These are phyloP conservation scores for Sporothrix brunneoviolacea DNA, from an alignment of 2,329 filamentous ascomycete genomes.

Conservation along the genomic window DNA sequence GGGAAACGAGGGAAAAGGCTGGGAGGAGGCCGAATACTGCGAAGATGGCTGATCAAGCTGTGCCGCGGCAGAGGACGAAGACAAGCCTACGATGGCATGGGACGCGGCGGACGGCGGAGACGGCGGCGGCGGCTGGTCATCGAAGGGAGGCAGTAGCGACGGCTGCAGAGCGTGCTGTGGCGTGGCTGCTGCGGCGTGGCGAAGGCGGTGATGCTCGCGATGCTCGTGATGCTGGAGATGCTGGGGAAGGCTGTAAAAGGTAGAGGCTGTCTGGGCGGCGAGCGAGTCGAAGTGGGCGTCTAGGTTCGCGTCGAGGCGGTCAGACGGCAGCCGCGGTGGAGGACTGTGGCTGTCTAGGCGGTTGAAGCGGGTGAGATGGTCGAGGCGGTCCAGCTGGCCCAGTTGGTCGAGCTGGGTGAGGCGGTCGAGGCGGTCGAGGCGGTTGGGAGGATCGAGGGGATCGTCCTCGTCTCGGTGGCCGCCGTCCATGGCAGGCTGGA, in stretches of 20 bases:
- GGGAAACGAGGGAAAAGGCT: slow-evolving; percentile 1
- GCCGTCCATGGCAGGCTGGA: slow-evolving; percentile 41
- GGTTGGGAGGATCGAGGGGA: slow-evolving; percentile 20
- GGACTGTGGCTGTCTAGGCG: neutral
- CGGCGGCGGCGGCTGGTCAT: neutral
- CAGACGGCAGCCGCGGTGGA: neutral
- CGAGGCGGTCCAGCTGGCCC: slow-evolving; percentile 19
- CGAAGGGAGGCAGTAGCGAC: slow-evolving; percentile 7
- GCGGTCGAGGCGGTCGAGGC: slow-evolving; percentile 21
- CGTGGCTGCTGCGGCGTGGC: neutral
- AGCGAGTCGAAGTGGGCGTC: slow-evolving; percentile 4
- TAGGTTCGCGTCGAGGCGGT: slow-evolving; percentile 5
- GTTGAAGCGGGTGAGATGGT: slow-evolving; percentile 12
- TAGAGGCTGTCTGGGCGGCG: too few relatives aligned
- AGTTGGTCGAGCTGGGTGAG: slow-evolving; percentile 24
- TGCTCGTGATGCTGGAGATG: slow-evolving; percentile 21
- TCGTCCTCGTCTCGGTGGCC: slow-evolving; percentile 39
- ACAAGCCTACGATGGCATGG: neutral
- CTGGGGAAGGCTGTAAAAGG: too few relatives aligned
- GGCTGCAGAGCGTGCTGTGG: slow-evolving; percentile 1
- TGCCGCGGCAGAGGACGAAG: neutral
- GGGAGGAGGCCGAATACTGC: neutral
- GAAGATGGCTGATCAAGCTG: neutral
- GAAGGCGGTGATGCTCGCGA: neutral
- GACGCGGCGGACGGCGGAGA: neutral